Evolutionary conservation across 139 green algal species (phyloP), one percentile per base, ranked within the genome.

Genomic region (Astrephomene gubernaculifera): DNA sequence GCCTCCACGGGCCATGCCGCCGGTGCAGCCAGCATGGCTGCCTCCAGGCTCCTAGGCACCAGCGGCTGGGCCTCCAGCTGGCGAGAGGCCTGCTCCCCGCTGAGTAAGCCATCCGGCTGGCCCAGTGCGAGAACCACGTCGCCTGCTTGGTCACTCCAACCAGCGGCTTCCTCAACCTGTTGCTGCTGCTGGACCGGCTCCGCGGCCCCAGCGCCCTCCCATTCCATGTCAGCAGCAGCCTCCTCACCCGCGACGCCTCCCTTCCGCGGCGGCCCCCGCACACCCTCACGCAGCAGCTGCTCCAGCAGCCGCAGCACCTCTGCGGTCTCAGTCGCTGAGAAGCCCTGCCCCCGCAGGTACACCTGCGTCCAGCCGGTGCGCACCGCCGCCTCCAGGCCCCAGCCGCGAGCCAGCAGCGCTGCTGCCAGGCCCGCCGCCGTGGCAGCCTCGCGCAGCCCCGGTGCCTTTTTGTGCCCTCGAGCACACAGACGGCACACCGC

Each of bases 351-450:
- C 0, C 76, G 49, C 27, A 92, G 24, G 53, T 94, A 94, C 22
- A 76, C 87, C 38, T 91, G 88, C 38, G 71, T 17, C 92, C 93
- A 98, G 0, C 86, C 89, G 8, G 60, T 65, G 1, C 35, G 36
- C 79, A 97, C 74, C 8, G 93, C 93, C 14, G 27, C 21, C 39
- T 3, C 27, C 43, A 93, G 53, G 0, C 39, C 31, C 87, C 87
- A 92, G 24, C 96, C 96, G 10, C 93, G 79, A 70, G 86, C 33
- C 25, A 94, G 73, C 71, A 98, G 88, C 36, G 89, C 88, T 0
- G 44, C 25, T 14, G 90, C 61, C 41, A 97, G 85, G 1, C 53
- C 44, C 0, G 87, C 90, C 92, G 93, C 96, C 7, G 79, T 84
- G 1, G n/a, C 45, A 44, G 95, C 84, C 73, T 97, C 93, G 0